Conservation (phyloP, 257 asterid genomes). For the Galeopsis tetrahit region DNA sequence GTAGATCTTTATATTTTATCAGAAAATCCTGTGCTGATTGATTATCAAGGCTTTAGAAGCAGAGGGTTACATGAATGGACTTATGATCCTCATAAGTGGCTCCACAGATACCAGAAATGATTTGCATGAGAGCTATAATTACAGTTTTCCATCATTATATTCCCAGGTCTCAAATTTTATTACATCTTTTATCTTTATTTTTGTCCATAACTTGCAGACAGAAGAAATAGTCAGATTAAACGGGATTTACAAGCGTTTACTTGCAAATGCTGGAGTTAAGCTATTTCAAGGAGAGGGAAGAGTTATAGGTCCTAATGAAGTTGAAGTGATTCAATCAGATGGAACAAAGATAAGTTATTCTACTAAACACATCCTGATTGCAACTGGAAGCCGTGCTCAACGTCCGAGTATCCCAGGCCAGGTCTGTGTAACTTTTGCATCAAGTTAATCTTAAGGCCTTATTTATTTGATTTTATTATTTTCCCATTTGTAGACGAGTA, state of each 20-base stretch:
- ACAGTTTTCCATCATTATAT: constrained; percentile 3
- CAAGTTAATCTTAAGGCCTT: background rate
- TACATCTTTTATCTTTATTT: constrained; percentile 11
- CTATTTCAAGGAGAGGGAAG: constrained; percentile 97
- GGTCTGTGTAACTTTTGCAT: constrained; percentile 45
- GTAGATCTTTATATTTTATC: background rate
- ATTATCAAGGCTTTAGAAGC: constrained; percentile 14
- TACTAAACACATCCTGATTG: constrained; percentile 82
- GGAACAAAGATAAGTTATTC: constrained; percentile 91
- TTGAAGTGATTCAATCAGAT: constrained; percentile 82
- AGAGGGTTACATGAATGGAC: constrained; percentile 4
- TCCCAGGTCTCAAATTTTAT: background rate
- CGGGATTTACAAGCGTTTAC: constrained; percentile 87
- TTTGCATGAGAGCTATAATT: background rate
- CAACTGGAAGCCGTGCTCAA: constrained; percentile 94
- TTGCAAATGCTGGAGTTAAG: constrained; percentile 89
- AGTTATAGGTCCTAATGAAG: constrained; percentile 88
- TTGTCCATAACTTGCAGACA: constrained; percentile 54
- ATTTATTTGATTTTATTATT: background rate
- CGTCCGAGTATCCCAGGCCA: constrained; percentile 87
- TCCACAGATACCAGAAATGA: constrained; percentile 19
- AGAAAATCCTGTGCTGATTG: background rate
- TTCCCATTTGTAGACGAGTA: constrained; percentile 5
- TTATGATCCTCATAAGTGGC: constrained; percentile 17
- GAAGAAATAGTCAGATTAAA: constrained; percentile 90